Conservation (phyloP, 257 asterid genomes). For the Nicotiana sylvestris region DNA sequence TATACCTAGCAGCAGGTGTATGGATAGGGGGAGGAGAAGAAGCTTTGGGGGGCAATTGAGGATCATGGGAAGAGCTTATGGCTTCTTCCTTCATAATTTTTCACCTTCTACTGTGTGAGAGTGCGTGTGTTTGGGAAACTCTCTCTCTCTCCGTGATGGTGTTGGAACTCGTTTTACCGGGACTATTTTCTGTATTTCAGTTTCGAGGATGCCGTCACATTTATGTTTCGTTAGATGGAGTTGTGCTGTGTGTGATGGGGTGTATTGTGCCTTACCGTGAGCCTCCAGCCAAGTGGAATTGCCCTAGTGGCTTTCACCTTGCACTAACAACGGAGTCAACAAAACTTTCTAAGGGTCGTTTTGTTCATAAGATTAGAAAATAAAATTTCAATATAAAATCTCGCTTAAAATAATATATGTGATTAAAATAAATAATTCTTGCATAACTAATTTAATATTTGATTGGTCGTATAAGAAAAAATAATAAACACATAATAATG, state of each 20-base stretch:
- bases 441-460: too few species aligned
- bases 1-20: conserved; percentile 95
- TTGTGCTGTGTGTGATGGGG: neutral
- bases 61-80: conserved; percentile 84
- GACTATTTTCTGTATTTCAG: neutral
- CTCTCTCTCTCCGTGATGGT: neutral
- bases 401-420: too few species aligned
- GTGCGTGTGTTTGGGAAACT: neutral
- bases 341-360: too few species aligned
- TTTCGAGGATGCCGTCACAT: neutral
- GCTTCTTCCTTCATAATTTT: conserved; percentile 82
- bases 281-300: neutral
- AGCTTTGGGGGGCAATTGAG: conserved; percentile 59
- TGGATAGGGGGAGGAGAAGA: conserved; percentile 75
- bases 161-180: neutral
- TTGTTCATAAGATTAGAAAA: too few species aligned
- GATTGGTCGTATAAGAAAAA: too few species aligned
- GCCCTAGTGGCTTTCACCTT: neutral
- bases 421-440: too few species aligned
- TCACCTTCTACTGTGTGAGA: neutral
- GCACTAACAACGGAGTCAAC: too few species aligned
- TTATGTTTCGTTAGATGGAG: neutral
- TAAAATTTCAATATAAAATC: too few species aligned
- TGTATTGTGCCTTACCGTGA: neutral
- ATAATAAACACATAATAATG: too few species aligned